phyloP scores from a whole-genome alignment of 345 rosid genomes.

The Noccaea caerulescens region DNA sequence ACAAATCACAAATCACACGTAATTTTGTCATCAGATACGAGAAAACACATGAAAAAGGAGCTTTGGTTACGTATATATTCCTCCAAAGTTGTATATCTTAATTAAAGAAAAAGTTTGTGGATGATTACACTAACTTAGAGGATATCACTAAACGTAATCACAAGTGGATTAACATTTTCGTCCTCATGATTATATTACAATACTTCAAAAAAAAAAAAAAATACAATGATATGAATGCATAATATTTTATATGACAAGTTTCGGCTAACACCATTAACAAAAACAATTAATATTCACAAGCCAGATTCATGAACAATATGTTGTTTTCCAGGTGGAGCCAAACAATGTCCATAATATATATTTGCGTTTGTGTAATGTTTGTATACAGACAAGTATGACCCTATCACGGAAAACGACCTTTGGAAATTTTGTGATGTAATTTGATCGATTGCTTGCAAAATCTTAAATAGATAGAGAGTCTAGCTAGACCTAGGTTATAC shows the following conservation, averaged over 20 bases:
- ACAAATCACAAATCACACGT: conserved; percentile 26
- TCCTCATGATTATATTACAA: conserved; percentile 17
- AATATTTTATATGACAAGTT: neutral
- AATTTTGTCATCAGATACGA: conserved; percentile 21
- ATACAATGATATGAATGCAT: conserved; percentile 4
- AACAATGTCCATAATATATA: neutral
- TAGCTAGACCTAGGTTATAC: neutral
- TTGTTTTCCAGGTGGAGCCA: conserved; percentile 30
- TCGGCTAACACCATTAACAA: conserved; percentile 26
- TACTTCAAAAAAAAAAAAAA: neutral
- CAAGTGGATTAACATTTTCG: conserved; percentile 22
- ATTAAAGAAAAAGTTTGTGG: conserved; percentile 36
- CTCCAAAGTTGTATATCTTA: conserved; percentile 22
- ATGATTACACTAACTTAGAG: conserved; percentile 34
- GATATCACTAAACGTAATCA: conserved; percentile 33
- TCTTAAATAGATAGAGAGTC: neutral
- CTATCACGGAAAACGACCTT: conserved; percentile 5
- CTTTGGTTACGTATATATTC: conserved; percentile 38
- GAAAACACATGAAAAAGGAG: conserved; percentile 38
- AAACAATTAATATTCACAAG: neutral
- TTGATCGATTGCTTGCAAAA: neutral
- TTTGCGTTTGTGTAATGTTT: neutral
- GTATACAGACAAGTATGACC: conserved; percentile 13
- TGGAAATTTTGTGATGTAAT: neutral
- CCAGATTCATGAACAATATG: conserved; percentile 35